Base-by-base conservation (phyloP, 2,329 filamentous ascomycete species). In the Zopfia rhizophila region DNA sequence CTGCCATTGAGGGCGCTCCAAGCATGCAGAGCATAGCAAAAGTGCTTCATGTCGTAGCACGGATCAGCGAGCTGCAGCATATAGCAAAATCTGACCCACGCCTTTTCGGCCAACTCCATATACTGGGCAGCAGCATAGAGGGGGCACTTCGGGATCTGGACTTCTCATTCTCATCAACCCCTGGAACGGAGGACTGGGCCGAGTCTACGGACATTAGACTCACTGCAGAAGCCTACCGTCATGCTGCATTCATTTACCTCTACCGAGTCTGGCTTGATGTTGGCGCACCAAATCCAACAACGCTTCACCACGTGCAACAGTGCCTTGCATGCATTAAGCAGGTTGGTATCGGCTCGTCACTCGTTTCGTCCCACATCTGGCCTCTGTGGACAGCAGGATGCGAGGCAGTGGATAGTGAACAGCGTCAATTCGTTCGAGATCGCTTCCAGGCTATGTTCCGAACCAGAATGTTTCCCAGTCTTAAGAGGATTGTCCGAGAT, bases 191-290 rank as follows among this genome's bases (percentile, higher is more conserved):
- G 10, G 18, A 17, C 3, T 35, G 45, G 28, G 21, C 14, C 5
- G 14, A 38, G 8, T 23, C 33, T 16, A 16, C 4, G n/a, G 56
- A 66, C 13, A 55, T 65, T 11, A 36, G n/a, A 6, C 19, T 37
- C 24, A 68, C 65, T 8, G 60, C 64, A 11, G 54, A 63, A 45
- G 61, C 64, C 4, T 67, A 64, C 28, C 61, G 61, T 11, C 65
- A 68, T 36, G 58, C 65, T 22, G 65, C 65, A 1, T 66, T 67
- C 48, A 68, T 68, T 29, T 67, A 68, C 30, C 59, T 68, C 17
- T 66, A 68, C 37, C 57, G 65, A 8, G 64, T 63, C 4, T 68
- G 65, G 65, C 56, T 64, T 1, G 58, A 55, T 17, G 56, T 67
- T 17, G 65, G 65, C 13, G 60, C 63, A 3, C 65, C 65, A 1